Base-by-base conservation (phyloP, 2,329 filamentous ascomycete genomes). In the Furcasterigmium sp. region DNA sequence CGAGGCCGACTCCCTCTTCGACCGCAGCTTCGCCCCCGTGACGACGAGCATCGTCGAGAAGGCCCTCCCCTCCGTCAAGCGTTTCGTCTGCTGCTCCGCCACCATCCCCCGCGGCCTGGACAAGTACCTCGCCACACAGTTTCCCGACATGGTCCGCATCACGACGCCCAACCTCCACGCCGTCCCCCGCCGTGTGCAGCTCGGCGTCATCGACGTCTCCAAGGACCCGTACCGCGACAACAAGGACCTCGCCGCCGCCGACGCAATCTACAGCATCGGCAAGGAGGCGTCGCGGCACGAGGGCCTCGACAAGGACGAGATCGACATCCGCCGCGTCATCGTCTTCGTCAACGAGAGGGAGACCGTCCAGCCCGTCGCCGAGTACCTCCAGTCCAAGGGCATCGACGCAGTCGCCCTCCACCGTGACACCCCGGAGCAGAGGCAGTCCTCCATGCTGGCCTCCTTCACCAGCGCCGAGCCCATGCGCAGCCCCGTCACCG, bases 261-360 rank as follows among this genome's bases (percentile, higher is more conserved):
- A 98, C 59, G 87, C 86, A 11, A 91, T 98, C 58, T 96, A 91
- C 82, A 84, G 87, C 26, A 91, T 98, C 47, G 90, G 90, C 46
- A 90, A 88, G 60, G 84, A 91, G 35, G 76, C 78, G 2, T 68
- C 73, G 8, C 70, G 70, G 20, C 72, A 84, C 49, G 79, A 84
- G 43, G 76, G 77, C 5, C 59, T 67, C 20, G 65, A 69, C 21
- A 74, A 77, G 42, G 76, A 70, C 32, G 69, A 74, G 39, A 67
- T 83, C 5, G 82, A 86, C 46, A 75, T 87, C 19, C 93, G 93
- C 61, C 85, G 88, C 49, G 85, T 98, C 55, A 80, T 97, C 45
- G 90, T 97, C 3, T 97, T 97, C 56, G 91, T 97, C 61, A 97
- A 97, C 63, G 90, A 97, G 71, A 85, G 93, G 28, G 90, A 95